Evolutionary conservation across 345 rosid genomes (phyloP).

Genomic region (Eucalyptus dawsonii): DNA sequence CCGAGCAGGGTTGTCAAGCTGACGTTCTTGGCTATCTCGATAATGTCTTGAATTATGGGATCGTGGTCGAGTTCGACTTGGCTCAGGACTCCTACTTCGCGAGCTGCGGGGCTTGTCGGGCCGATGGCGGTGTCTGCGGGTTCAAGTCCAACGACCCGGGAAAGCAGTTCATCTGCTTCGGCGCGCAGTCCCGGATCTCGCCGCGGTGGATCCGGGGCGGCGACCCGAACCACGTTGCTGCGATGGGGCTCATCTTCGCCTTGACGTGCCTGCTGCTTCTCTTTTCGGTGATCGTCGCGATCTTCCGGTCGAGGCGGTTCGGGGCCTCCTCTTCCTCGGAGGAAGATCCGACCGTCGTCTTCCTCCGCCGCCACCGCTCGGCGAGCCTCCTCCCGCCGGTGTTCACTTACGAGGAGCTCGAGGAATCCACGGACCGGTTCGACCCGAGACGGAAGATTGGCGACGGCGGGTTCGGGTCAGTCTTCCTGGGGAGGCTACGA

Average conservation of each 20-base stretch:
- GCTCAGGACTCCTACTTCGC: slow-evolving; percentile 53
- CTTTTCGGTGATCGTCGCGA: slow-evolving; percentile 20
- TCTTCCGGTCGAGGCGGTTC: slow-evolving; percentile 41
- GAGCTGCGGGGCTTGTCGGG: slow-evolving; percentile 37
- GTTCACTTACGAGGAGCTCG: slow-evolving; percentile 86
- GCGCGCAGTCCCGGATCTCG: slow-evolving; percentile 16
- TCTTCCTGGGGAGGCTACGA: slow-evolving; percentile 56
- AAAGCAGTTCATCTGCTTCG: slow-evolving; percentile 39
- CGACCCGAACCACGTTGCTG: slow-evolving; percentile 19
- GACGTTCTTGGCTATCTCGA: slow-evolving; percentile 43
- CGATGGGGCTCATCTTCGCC: slow-evolving; percentile 37
- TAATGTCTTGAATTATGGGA: slow-evolving; percentile 26
- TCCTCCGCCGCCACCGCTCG: slow-evolving; percentile 73
- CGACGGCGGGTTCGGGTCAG: slow-evolving; percentile 91
- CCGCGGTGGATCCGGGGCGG: slow-evolving; percentile 19
- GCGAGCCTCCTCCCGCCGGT: slow-evolving; percentile 75
- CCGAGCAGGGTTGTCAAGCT: slow-evolving; percentile 48
- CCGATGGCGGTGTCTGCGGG: slow-evolving; percentile 54
- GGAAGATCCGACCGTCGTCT: slow-evolving; percentile 69
- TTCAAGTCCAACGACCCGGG: slow-evolving; percentile 55
- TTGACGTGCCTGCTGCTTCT: slow-evolving; percentile 41
- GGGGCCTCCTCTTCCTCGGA: slow-evolving; percentile 16
- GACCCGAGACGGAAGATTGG: slow-evolving; percentile 80
- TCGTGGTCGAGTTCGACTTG: slow-evolving; percentile 60
- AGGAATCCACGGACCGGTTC: slow-evolving; percentile 61